Evolutionary conservation across 2,329 filamentous ascomycete species (phyloP).

Genomic region (Curvularia verruculosa): DNA sequence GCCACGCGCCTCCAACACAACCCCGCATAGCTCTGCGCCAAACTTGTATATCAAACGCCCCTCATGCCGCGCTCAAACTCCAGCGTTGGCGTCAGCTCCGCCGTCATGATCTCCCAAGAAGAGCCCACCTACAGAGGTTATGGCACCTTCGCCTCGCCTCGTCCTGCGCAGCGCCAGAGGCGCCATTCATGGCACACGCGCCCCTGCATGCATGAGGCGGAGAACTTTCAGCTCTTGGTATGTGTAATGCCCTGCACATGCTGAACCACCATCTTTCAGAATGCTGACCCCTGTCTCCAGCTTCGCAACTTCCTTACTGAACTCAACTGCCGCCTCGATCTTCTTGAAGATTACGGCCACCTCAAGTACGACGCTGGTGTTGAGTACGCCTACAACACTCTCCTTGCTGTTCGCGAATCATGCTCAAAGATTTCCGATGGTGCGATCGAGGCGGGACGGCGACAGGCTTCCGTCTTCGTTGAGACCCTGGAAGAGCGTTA

Average conservation of each 20-base stretch:
- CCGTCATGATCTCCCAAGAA: conserved; percentile 50
- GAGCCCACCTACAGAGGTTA: conserved; percentile 52
- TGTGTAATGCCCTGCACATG: conserved; percentile 3
- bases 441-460: conserved; percentile 83
- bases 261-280: neutral
- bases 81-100: conserved; percentile 35
- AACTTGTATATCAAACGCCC: conserved; percentile 29
- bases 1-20: conserved; percentile 28
- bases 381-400: conserved; percentile 80
- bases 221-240: conserved; percentile 56
- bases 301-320: conserved; percentile 84
- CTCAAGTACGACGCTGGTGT: conserved; percentile 83
- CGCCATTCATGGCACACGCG: conserved; percentile 56
- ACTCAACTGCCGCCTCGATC: conserved; percentile 83
- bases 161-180: conserved; percentile 44
- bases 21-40: conserved; percentile 25
- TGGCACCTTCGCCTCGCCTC: conserved; percentile 35
- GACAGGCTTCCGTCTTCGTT: conserved; percentile 85
- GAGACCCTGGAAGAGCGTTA: conserved; percentile 90
- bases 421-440: conserved; percentile 91
- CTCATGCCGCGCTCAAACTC: conserved; percentile 33
- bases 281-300: conserved; percentile 48
- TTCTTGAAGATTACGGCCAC: conserved; percentile 86
- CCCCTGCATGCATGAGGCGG: conserved; percentile 54
- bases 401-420: conserved; percentile 84